Conservation (phyloP, 2,329 filamentous ascomycete species). For the Didymella glomerata region DNA sequence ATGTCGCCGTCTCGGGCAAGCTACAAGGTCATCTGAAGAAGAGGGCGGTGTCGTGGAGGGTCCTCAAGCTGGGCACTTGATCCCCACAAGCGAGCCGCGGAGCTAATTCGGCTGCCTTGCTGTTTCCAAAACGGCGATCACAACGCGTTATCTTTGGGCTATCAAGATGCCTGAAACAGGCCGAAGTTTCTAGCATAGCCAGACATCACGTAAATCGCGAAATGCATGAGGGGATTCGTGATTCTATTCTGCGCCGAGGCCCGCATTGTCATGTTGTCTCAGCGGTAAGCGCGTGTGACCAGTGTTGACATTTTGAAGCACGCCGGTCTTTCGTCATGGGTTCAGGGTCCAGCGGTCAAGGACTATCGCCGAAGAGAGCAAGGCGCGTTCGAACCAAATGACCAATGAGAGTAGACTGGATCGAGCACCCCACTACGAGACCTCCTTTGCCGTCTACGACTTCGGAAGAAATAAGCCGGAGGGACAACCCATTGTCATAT, state of each 20-base stretch:
- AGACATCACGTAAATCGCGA: neutral
- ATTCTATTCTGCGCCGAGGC: conserved; percentile 14
- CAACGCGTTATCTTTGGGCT: conserved; percentile 12
- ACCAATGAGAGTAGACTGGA: conserved; percentile 15
- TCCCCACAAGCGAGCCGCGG: conserved; percentile 24
- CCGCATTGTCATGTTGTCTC: conserved; percentile 15
- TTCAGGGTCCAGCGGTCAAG: conserved; percentile 23
- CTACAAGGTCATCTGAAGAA: conserved; percentile 38
- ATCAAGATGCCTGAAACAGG: neutral
- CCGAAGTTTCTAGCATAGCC: neutral
- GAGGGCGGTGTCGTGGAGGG: conserved; percentile 34
- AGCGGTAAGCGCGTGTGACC: conserved; percentile 25
- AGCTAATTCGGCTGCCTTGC: conserved; percentile 17
- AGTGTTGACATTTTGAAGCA: neutral
- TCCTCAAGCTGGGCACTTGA: conserved; percentile 19
- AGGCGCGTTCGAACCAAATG: conserved; percentile 4
- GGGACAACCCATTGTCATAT: conserved; percentile 2
- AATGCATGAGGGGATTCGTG: conserved; percentile 2
- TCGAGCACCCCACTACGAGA: conserved; percentile 16
- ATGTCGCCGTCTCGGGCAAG: conserved; percentile 18
- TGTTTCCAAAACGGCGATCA: conserved; percentile 15
- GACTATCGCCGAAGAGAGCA: conserved; percentile 5
- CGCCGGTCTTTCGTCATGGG: conserved; percentile 14
- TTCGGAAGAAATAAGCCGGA: conserved; percentile 16
- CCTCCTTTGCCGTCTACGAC: conserved; percentile 16